Evolutionary conservation across 495 filamentous ascomycete species (phyloP).

Genomic region (Cercophora scortea): DNA sequence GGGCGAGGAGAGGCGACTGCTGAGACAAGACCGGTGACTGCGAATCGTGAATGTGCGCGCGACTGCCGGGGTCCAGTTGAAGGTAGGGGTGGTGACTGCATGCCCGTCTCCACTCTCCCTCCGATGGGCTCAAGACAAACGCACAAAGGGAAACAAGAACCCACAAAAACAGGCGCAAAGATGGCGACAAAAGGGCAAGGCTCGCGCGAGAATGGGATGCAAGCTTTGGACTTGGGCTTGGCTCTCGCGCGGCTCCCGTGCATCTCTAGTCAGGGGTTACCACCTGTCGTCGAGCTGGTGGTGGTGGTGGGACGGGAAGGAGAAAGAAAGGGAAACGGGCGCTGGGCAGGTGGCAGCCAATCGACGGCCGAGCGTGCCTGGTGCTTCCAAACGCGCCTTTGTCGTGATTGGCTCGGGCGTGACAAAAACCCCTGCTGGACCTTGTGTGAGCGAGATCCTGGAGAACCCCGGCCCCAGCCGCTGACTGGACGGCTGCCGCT

Average conservation of each 20-base stretch:
- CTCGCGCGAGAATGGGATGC: no score
- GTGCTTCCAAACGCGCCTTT: not conserved
- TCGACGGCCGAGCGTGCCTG: constrained; percentile 11
- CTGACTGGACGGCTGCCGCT: constrained; percentile 5
- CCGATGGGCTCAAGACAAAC: not conserved
- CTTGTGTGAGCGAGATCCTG: constrained; percentile 10
- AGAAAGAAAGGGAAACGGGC: not conserved
- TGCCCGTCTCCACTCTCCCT: not conserved
- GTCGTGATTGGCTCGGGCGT: constrained; percentile 12
- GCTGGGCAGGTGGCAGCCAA: constrained; percentile 8
- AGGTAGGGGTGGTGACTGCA: not conserved
- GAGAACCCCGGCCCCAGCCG: constrained; percentile 14
- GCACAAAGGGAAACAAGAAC: not conserved
- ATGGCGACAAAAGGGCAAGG: not conserved
- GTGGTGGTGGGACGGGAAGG: not conserved
- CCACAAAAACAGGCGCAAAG: not conserved
- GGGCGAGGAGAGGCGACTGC: not conserved
- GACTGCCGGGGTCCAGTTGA: no score
- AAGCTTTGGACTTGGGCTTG: no score
- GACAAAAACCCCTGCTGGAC: no score
- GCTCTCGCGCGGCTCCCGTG: not conserved
- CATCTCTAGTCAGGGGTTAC: not conserved
- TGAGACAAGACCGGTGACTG: not conserved
- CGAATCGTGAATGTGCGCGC: no score
- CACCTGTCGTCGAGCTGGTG: not conserved